Percentiles rank a stretch among this genome's conserved stretches.
Conservation (phyloP, 306 rosid species). For the Adenanthera pavonina region DNA sequence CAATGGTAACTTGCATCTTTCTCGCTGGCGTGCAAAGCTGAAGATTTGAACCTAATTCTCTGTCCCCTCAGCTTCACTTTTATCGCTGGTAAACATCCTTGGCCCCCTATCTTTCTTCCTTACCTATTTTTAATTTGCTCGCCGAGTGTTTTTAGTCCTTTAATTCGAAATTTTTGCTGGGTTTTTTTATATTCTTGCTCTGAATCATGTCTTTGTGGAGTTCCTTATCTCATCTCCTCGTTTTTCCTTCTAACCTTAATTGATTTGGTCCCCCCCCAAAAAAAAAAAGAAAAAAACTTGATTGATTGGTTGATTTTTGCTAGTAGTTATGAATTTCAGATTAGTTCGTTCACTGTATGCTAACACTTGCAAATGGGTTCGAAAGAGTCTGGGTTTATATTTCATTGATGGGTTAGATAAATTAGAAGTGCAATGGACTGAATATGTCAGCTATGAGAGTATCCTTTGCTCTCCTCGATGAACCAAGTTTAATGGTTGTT, state of each 20-base stretch:
- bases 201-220: background rate
- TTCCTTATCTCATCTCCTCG: slow-evolving; percentile 10
- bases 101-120: background rate
- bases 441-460: background rate
- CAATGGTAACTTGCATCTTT: background rate
- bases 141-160: background rate
- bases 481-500: background rate
- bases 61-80: background rate
- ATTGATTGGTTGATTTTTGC: background rate
- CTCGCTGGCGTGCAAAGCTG: background rate
- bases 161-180: background rate
- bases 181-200: background rate
- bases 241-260: background rate
- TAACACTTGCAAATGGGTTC: background rate
- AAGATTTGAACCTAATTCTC: background rate
- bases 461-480: background rate
- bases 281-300: background rate
- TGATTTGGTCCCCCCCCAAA: background rate
- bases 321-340: background rate
- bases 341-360: no score
- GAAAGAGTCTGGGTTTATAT: background rate
- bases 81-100: slow-evolving; percentile 18
- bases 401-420: background rate
- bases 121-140: background rate
- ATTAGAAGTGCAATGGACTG: background rate